phyloP scores from a whole-genome alignment of 2,329 filamentous ascomycete genomes.

The Calycina herbarum region DNA sequence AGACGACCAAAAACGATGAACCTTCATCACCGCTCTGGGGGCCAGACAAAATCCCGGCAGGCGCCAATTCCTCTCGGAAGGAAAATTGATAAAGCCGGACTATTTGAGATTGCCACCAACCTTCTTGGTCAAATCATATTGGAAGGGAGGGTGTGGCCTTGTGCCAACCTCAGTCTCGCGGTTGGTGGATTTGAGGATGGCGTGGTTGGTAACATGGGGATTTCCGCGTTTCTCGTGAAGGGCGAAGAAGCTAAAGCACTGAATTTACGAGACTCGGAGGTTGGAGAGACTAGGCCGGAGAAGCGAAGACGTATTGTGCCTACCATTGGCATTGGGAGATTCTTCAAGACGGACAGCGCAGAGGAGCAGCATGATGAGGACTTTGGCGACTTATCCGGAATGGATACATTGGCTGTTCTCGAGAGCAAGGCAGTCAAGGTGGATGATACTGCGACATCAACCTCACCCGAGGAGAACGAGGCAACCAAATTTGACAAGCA shows the following conservation, averaged over 20 bases:
- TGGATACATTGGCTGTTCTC: conserved; percentile 19
- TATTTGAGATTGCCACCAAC: conserved; percentile 75
- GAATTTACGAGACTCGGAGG: conserved; percentile 34
- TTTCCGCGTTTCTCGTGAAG: conserved; percentile 81
- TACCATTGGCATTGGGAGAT: conserved; percentile 33
- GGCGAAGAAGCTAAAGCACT: conserved; percentile 63
- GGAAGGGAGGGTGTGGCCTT: conserved; percentile 85
- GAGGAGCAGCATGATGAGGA: conserved; percentile 34
- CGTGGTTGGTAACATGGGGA: conserved; percentile 78
- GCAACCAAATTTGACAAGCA: conserved; percentile 33
- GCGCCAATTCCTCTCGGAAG: conserved; percentile 75
- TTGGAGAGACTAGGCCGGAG: conserved; percentile 26
- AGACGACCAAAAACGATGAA: conserved; percentile 83
- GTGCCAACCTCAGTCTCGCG: conserved; percentile 82
- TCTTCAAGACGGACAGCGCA: conserved; percentile 35
- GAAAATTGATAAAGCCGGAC: conserved; percentile 65
- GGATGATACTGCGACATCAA: conserved; percentile 19
- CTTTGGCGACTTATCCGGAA: conserved; percentile 30
- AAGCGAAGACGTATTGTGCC: conserved; percentile 37
- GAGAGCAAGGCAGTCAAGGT: conserved; percentile 16
- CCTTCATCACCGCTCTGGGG: conserved; percentile 74
- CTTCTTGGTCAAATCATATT: conserved; percentile 75
- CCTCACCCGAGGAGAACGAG: conserved; percentile 28
- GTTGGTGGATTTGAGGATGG: conserved; percentile 94
- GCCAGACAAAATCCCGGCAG: conserved; percentile 73